A percentile compares a stretch with the other conserved stretches of the same genome.
Conservation (phyloP, 768 basidiomycete genomes). For the Serendipita sp. region DNA sequence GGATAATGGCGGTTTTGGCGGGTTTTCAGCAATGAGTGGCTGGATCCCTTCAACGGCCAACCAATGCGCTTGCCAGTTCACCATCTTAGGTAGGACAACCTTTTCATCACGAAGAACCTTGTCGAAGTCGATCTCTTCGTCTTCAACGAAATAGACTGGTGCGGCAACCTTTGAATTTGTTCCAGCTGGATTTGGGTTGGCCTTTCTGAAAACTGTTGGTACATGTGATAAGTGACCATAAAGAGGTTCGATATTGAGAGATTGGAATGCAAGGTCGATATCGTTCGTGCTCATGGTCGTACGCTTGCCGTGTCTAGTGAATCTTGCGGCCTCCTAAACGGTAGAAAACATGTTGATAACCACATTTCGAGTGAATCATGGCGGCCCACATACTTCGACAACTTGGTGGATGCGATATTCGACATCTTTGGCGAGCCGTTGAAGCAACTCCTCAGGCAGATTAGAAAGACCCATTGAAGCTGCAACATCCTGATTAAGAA, state of each 20-base stretch:
- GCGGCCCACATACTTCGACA: slow-evolving; percentile 50
- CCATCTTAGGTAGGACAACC: slow-evolving; percentile 60
- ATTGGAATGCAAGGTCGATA: slow-evolving; percentile 84
- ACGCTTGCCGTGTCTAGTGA: slow-evolving; percentile 86
- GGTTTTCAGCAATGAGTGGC: slow-evolving; percentile 90
- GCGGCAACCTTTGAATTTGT: slow-evolving; percentile 37
- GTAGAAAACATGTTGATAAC: background rate
- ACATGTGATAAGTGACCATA: slow-evolving; percentile 67
- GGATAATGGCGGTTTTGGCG: slow-evolving; percentile 27
- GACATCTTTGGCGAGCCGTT: slow-evolving; percentile 82
- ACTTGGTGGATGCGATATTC: slow-evolving; percentile 94
- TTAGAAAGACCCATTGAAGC: slow-evolving; percentile 66
- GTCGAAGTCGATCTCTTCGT: slow-evolving; percentile 96
- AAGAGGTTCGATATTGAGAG: slow-evolving; percentile 89
- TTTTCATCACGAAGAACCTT: slow-evolving; percentile 77
- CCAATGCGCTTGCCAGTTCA: slow-evolving; percentile 92
- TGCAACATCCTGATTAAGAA: slow-evolving; percentile 57
- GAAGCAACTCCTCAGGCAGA: slow-evolving; percentile 63
- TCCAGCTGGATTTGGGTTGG: slow-evolving; percentile 31
- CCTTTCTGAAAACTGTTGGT: slow-evolving; percentile 41
- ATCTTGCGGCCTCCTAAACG: slow-evolving; percentile 79
- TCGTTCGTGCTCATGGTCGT: slow-evolving; percentile 82
- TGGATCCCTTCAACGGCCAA: slow-evolving; percentile 96
- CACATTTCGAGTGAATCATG: background rate
- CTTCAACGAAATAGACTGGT: slow-evolving; percentile 82